These are phyloP conservation scores for Tylopilus intermedius DNA, from an alignment of 768 basidiomycete genomes.

Conservation along the genomic window DNA sequence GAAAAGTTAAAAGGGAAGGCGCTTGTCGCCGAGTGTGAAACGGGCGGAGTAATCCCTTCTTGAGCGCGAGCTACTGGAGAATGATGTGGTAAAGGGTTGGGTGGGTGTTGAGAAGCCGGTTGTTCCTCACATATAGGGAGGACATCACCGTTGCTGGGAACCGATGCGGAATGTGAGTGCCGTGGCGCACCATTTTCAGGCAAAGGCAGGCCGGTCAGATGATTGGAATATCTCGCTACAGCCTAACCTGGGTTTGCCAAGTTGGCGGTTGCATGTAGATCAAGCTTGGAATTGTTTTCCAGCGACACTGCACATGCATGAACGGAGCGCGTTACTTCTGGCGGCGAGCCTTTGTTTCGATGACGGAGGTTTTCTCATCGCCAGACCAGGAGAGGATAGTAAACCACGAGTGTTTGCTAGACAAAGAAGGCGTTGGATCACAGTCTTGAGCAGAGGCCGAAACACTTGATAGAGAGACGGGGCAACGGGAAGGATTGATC, in stretches of 20 bases:
- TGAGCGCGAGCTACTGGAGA: conserved; percentile 10
- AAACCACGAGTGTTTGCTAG: conserved; percentile 31
- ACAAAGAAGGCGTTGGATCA: neutral
- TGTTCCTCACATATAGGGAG: conserved; percentile 14
- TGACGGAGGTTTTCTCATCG: conserved; percentile 17
- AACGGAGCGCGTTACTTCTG: neutral
- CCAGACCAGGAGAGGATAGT: conserved; percentile 26
- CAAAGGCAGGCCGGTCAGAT: neutral
- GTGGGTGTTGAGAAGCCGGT: conserved; percentile 17
- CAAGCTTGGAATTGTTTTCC: neutral
- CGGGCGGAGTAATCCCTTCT: neutral
- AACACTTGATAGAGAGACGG: neutral
- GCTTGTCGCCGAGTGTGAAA: conserved; percentile 39
- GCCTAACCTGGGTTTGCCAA: neutral
- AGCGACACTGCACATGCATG: neutral
- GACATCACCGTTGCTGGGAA: conserved; percentile 3
- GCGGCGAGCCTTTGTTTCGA: conserved; percentile 17
- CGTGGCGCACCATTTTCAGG: neutral
- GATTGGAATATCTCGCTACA: neutral
- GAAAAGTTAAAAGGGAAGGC: conserved; percentile 48
- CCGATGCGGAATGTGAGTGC: neutral
- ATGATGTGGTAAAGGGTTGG: conserved; percentile 2
- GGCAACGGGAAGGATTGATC: neutral
- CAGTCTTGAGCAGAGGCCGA: neutral
- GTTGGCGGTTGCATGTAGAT: neutral